phyloP scores from a whole-genome alignment of 306 rosid genomes.

The Chamaecrista fasciculata region DNA sequence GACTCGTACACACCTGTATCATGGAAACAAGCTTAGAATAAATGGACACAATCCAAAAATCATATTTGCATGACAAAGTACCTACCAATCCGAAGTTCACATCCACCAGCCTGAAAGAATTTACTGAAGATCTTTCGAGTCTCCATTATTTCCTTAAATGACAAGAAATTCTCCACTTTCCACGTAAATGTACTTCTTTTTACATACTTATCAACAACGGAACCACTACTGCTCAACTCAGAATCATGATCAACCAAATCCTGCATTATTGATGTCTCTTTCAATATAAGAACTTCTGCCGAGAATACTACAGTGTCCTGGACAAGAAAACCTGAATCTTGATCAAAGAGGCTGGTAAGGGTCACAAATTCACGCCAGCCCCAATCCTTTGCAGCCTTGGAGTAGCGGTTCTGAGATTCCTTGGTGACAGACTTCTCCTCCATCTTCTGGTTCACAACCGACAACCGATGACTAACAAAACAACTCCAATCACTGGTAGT shows the following conservation, averaged over 20 bases:
- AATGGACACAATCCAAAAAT: constrained; percentile 23
- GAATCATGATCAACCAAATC: constrained; percentile 69
- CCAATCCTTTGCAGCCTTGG: constrained; percentile 99
- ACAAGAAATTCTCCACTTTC: constrained; percentile 98
- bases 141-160: constrained; percentile 99
- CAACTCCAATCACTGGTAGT: constrained; percentile 99
- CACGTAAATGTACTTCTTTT: constrained; percentile 87
- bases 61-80: constrained; percentile 2
- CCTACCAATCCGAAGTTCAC: constrained; percentile 99
- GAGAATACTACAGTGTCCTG: constrained; percentile 96
- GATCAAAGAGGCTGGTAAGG: constrained; percentile 97
- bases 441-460: constrained; percentile 88
- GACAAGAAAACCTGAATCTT: constrained; percentile 97
- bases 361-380: constrained; percentile 99
- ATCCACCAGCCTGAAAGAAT: constrained; percentile 99
- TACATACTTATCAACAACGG: constrained; percentile 47
- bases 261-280: constrained; percentile 91
- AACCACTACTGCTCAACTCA: constrained; percentile 45
- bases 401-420: constrained; percentile 99
- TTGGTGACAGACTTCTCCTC: constrained; percentile 98
- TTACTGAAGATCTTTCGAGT: constrained; percentile 97
- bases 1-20: constrained; percentile 93
- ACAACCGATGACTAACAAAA: constrained; percentile 95
- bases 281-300: constrained; percentile 96
- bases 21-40: constrained; percentile 26